Evolutionary conservation across 371 early-diverging fungal species (phyloP), one percentile per base, ranked within the genome.

Genomic region (Rhizomucor pusillus): DNA sequence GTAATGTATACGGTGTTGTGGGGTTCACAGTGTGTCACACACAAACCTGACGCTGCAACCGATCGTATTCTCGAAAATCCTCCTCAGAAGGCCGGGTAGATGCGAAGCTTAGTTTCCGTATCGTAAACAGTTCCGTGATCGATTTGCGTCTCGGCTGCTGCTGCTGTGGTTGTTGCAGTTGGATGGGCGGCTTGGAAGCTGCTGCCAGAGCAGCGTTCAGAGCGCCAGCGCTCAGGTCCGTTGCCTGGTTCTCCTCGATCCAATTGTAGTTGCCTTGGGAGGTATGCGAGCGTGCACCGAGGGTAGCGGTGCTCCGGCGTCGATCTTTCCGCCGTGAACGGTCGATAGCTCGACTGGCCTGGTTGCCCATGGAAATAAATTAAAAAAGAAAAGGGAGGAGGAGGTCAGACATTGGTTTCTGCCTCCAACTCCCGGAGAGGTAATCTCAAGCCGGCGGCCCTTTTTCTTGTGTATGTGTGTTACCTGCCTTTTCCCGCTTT

Each of bases 111-210:
- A 66, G 59, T 40, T 69, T 71, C 44, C 74, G 57, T 55, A 64
- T 62, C 12, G 70, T 57, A 47, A 77, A 77, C 49, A 71, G 74
- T 47, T 74, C 77, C 1, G 74, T 69, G 14, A 77, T 71, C 10
- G 77, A 77, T 63, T 71, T 69, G 12, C 75, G 66, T 44, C 75
- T 64, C 58, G 63, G 50, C n/a, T 47, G 46, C 12, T 43, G 37
- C 18, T 49, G 47, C n/a, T 45, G 52, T 13, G 51, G 46, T 47
- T 56, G 45, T 37, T 47, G 49, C 11, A 16, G 23, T 10, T 47
- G 54, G 18, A 39, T n/a, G n/a, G 36, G 9, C 23, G 63, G 23
- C 12, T 52, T 34, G 14, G 58, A 7, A 40, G 57, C 13, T 33
- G 58, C 33, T 48, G 55, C 59, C 55, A 59, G 29, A n/a, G 64